Evolutionary conservation across 352 stramenopile species (phyloP).

Genomic region (Pythium aquatile): DNA sequence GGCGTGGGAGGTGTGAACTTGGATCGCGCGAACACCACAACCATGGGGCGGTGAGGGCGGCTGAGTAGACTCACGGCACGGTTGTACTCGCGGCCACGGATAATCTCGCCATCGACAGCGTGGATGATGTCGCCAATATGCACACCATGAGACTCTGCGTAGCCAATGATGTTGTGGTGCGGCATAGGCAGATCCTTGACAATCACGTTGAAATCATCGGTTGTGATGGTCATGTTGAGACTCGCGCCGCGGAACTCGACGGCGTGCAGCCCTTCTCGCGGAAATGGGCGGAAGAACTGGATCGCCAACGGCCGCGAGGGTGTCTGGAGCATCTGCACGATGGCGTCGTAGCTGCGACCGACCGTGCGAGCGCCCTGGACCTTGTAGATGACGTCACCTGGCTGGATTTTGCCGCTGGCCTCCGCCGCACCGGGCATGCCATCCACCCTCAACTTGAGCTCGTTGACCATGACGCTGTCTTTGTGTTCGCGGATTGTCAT

Average conservation of each 20-base stretch:
- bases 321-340: slow-evolving; percentile 86
- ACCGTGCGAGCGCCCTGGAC: slow-evolving; percentile 74
- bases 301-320: slow-evolving; percentile 69
- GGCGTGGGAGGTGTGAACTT: slow-evolving; percentile 62
- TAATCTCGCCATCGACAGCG: slow-evolving; percentile 74
- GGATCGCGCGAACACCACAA: slow-evolving; percentile 77
- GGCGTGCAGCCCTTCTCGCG: slow-evolving; percentile 75
- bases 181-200: slow-evolving; percentile 83
- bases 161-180: slow-evolving; percentile 81
- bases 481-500: slow-evolving; percentile 86
- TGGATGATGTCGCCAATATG: slow-evolving; percentile 80
- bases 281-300: slow-evolving; percentile 81
- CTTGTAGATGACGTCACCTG: slow-evolving; percentile 87
- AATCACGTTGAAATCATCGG: slow-evolving; percentile 82
- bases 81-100: slow-evolving; percentile 80
- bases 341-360: slow-evolving; percentile 74
- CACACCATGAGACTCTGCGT: slow-evolving; percentile 78
- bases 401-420: slow-evolving; percentile 47
- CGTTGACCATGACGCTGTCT: slow-evolving; percentile 83
- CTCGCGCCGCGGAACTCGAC: slow-evolving; percentile 78
- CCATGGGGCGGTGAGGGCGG: slow-evolving; percentile 59
- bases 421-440: slow-evolving; percentile 55
- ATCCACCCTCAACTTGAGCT: slow-evolving; percentile 70
- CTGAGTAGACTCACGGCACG: slow-evolving; percentile 77
- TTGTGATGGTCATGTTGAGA: slow-evolving; percentile 87